These are phyloP conservation scores for Aspergillus terreus DNA, from an alignment of 2,329 filamentous ascomycete species.

Conservation along the genomic window DNA sequence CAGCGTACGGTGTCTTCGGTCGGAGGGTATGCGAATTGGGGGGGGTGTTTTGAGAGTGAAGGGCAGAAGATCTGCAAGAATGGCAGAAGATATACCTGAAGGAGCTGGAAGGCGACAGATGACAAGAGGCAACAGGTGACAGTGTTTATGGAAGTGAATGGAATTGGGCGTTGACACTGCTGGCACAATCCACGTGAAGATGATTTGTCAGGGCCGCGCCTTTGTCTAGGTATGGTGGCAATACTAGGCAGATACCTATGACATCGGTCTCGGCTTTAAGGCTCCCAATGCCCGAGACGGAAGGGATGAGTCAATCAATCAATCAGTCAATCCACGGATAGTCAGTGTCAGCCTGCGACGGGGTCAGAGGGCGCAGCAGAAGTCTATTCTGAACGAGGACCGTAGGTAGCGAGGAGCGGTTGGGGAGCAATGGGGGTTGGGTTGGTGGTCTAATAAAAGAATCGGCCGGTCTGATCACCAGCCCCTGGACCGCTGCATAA, in stretches of 20 bases:
- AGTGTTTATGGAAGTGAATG: constrained; percentile 21
- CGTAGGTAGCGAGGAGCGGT: too few species aligned
- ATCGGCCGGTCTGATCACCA: not conserved
- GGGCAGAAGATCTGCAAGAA: not conserved
- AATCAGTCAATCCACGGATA: too few species aligned
- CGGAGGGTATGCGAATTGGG: not conserved
- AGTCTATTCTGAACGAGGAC: not conserved
- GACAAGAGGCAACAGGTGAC: not conserved
- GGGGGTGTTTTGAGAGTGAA: not conserved
- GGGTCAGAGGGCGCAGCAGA: too few species aligned
- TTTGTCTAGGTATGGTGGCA: constrained; percentile 20
- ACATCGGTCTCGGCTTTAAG: constrained; percentile 19
- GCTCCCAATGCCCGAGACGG: constrained; percentile 10
- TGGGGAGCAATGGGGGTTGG: not conserved
- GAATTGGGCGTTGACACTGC: constrained; percentile 14
- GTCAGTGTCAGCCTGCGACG: too few species aligned
- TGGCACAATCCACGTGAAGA: constrained; percentile 21
- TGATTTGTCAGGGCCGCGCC: constrained; percentile 24
- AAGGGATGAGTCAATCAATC: not conserved
- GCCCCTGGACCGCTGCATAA: constrained; percentile 2
- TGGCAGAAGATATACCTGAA: not conserved
- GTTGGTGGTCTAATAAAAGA: not conserved
- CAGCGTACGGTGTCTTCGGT: not conserved
- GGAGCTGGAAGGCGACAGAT: not conserved
- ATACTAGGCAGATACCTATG: constrained; percentile 14